These are phyloP conservation scores for Spergularia marina DNA, from an alignment of 148 eudicot species.

Conservation along the genomic window DNA sequence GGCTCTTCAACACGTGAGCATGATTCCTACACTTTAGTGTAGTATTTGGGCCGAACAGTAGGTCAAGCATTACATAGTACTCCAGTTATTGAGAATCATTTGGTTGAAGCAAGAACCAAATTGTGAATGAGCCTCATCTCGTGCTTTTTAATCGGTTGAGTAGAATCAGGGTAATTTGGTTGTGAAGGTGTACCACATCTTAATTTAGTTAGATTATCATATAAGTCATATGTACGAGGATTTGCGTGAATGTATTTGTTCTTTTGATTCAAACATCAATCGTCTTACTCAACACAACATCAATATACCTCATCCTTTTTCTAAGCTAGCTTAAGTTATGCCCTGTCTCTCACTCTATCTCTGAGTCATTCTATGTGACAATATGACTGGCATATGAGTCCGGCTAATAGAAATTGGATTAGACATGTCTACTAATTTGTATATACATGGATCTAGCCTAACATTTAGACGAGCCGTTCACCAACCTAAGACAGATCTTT, in stretches of 20 bases:
- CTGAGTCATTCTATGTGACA: background rate
- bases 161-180: background rate
- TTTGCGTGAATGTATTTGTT: background rate
- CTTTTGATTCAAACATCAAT: background rate
- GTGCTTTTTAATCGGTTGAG: background rate
- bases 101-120: background rate
- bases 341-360: background rate
- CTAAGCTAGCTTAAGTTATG: background rate
- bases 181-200: background rate
- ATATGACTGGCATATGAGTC: conserved; percentile 2
- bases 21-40: background rate
- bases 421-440: background rate
- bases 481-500: background rate
- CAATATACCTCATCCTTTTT: background rate
- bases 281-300: background rate
- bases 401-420: background rate
- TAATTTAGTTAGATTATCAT: background rate
- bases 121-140: background rate
- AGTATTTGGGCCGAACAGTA: background rate
- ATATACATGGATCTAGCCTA: background rate
- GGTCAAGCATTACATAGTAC: background rate
- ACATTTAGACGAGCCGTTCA: too few species aligned
- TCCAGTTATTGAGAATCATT: background rate
- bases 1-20: background rate
- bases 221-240: background rate